A percentile compares a stretch with the other conserved stretches of the same genome.
phyloP scores from a whole-genome alignment of 306 rosid genomes.

The Fagus crenata region DNA sequence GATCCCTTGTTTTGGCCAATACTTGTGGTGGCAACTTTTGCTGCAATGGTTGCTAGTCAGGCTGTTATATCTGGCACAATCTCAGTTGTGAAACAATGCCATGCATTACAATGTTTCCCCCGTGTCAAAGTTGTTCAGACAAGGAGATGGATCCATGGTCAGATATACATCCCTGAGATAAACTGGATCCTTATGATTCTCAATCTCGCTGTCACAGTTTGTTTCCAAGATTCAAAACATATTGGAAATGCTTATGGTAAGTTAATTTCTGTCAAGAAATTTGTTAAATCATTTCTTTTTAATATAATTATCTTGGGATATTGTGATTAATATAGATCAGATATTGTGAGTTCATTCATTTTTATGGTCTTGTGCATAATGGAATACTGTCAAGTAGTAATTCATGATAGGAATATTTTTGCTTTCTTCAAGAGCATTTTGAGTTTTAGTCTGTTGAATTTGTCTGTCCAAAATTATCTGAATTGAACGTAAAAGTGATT shows the following conservation, averaged over 20 bases:
- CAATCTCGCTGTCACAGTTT: slow-evolving; percentile 63
- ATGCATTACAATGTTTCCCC: slow-evolving; percentile 82
- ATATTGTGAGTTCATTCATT: slow-evolving; percentile 6
- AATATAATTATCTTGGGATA: neutral
- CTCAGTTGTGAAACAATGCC: slow-evolving; percentile 69
- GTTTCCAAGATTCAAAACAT: slow-evolving; percentile 48
- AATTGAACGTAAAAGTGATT: neutral
- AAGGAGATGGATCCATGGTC: slow-evolving; percentile 82
- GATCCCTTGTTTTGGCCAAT: slow-evolving; percentile 78
- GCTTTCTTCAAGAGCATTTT: neutral
- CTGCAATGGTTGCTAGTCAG: slow-evolving; percentile 72
- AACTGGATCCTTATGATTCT: slow-evolving; percentile 81
- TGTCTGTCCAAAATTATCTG: neutral
- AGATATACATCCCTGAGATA: slow-evolving; percentile 81
- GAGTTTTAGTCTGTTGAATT: neutral
- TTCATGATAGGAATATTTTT: neutral
- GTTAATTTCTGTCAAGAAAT: slow-evolving; percentile 19
- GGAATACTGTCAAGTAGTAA: neutral
- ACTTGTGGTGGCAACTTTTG: slow-evolving; percentile 61
- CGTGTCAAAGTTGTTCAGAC: slow-evolving; percentile 75
- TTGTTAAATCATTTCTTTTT: neutral
- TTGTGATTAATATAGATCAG: neutral
- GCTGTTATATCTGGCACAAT: slow-evolving; percentile 69
- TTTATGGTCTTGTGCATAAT: slow-evolving; percentile 1
- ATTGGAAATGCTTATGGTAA: slow-evolving; percentile 77